Base-by-base conservation (phyloP, 306 rosid species). In the Purshia tridentata region DNA sequence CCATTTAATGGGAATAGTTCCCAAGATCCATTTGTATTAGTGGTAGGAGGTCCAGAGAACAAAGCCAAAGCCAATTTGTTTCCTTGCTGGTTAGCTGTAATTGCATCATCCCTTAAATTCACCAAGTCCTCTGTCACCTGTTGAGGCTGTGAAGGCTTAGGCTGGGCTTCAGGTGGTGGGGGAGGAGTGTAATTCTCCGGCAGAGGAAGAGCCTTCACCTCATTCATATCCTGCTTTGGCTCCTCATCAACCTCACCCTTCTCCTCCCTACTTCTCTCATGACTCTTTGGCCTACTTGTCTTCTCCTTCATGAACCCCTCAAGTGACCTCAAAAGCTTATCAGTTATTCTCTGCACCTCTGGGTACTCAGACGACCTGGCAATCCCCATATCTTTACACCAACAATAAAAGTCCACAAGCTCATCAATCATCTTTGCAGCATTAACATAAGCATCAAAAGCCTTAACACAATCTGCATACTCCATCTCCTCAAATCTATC, bases 301-400 rank as follows among this genome's bases (percentile, higher is more conserved):
- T 84, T 90, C 77, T 84, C 87, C 85, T 86, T 92, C 78, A 90
- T 76, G 67, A 85, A 92, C 18, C 90, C 90, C 78, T 87, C 94
- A 6, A 90, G 88, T 5, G 88, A 82, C 50, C 72, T 84, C 58
- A 90, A 68, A 66, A 88, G 89, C 78, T 72, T 77, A 44, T 86
- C 88, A 14, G 93, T 86, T 44, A 93, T 88, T 60, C 76, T 84
- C 84, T 86, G 88, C 37, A 89, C 91, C 73, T 90, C 93, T 35
- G 98, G 97, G 71, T 76, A 92, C 82, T 92, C 97, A 4, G 95
- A 88, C 10, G 98, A 81, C 81, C 84, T 70, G 2, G 92, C 90
- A 72, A 93, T 81, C 16, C 98, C 97, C 72, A 66, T 67, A 54
- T 89, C 93, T 79, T 87, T 93, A 59, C 96, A 93, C 98, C 93